Evolutionary conservation across 805 yeast species (phyloP), one percentile per base, ranked within the genome.

Genomic region (Maudiozyma saulgeensis): DNA sequence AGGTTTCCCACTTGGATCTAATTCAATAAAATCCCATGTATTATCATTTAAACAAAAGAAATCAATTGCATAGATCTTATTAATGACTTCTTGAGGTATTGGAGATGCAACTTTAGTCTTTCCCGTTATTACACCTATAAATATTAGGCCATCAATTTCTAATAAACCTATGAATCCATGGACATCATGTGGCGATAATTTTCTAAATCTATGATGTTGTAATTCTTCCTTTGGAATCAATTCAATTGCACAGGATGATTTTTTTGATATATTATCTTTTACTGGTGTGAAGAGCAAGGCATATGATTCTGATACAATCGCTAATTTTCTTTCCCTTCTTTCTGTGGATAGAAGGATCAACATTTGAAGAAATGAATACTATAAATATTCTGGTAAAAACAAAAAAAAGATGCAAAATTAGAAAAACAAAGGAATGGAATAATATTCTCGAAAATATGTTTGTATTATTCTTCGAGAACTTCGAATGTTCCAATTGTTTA

Each of bases 131-230:
- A 87, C 78, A 45, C 95, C 85, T 34, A 93, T 68, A 59, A 82
- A 93, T 1, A 81, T 77, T 48, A 84, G 82, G 11, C 73, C 71
- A 11, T 78, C 81, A 37, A 89, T 74, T 49, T 80, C 78, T 38
- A 91, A 84, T 43, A 93, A 68, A 0, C 99, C 99, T n/a, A 93
- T 66, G 59, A 90, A 84, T 1, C 95, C 95, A 55, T 72, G 65
- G 4, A 79, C 72, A 39, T 74, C 75, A 44, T 70, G 68, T 2
- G 61, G 71, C 54, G 70, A 76, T 59, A 73, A 69, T 55, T 61
- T 71, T 50, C 70, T 72, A 56, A 66, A 77, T 3, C 68, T 63
- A 45, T 64, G 68, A 41, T 62, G 54, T 44, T 65, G 61, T 54
- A 78, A 66, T 7, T 67, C 64, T 2, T 62, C 61, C 47, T 66